Evolutionary conservation across 495 filamentous ascomycete genomes (phyloP), one percentile per base, ranked within the genome.

Genomic region (Aspergillus diversus): DNA sequence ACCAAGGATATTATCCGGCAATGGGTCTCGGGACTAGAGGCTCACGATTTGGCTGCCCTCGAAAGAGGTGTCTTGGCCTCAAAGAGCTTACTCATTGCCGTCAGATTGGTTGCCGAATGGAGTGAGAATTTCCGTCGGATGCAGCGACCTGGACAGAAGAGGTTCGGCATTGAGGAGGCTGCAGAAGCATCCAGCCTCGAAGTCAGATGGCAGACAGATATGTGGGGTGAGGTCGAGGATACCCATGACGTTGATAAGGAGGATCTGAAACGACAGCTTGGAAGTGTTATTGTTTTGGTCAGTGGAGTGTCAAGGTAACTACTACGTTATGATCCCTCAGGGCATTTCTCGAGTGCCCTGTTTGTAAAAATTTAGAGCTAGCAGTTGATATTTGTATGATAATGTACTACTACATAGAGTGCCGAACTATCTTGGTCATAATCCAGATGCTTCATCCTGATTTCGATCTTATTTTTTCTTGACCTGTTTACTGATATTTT

Each of bases 181-280:
- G 87, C 91, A 4, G 78, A 85, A 73, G 87, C 92, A 31, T 87
- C 88, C 5, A 96, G 85, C 64, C 66, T 95, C 21, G 95, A 99
- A 81, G 92, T 97, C 16, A 81, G 83, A 64, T 97, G 91, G 89
- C 95, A 99, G 83, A 96, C 90, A 5, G 79, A 86, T 15, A 84
- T 87, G 78, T 98, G 95, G 93, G 95, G 95, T 2, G 93, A 96
- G 79, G 95, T 99, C 4, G 96, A 99, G 76, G 95, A 99, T 77
- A 96, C 93, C 46, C 96, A 99, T 77, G 95, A 99, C 85, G 95
- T 99, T 3, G 89, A 97, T 69, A 92, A 87, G 74, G 95, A 96
- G 77, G 95, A 99, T 77, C 47, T 98, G 66, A 84, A 84, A 74
- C 84, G 95, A 66, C 95, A 97, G 79, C 74, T 99, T 61, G 95